Base-by-base conservation (phyloP, 805 yeast genomes). In the Wickerhamomyces mucosus region DNA sequence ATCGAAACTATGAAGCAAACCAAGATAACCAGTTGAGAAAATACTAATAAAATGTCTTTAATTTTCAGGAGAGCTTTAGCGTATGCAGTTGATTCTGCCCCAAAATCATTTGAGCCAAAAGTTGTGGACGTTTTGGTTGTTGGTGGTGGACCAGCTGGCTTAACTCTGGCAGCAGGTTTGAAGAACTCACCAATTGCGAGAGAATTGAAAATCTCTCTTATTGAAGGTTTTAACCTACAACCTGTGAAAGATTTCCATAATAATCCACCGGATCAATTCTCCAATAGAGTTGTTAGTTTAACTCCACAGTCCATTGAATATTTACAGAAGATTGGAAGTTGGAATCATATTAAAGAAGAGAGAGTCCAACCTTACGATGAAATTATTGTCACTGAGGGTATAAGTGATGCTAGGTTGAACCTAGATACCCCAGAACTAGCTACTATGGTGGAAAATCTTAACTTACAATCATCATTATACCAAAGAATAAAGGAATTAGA, bases 131-230 rank as follows among this genome's bases (percentile, higher is more conserved):
- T 92, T 15, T 77, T 84, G 7, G 81, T 92, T 33, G 81, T 92
- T 22, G 98, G 98, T 22, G 97, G 94, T 7, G 98, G 98, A 0
- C 96, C 97, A 1, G 97, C 97, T 1, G 98, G 98, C 0, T 59
- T 92, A 35, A 78, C 95, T 2, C 59, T 92, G 22, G 77, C 92
- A 5, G 70, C 95, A 0, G 94, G 94, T 0, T 57, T 89, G 35
- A 80, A 82, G 51, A 65, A 67, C 41, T 78, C 86, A 2, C 74
- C 78, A 3, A 52, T 65, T 15, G 70, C 95, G 4, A 61, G 58
- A 18, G 61, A 71, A 30, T 65, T 85, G 27, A 64, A 65, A 28
- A 69, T 89, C 29, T 70, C 76, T 0, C 58, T 92, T 31, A 67
- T 92, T 17, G 98, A 92, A 54, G 85, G 80, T 1, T 68, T 72